phyloP scores from a whole-genome alignment of 208 protist genomes.

The Acanthamoeba triangularis region DNA sequence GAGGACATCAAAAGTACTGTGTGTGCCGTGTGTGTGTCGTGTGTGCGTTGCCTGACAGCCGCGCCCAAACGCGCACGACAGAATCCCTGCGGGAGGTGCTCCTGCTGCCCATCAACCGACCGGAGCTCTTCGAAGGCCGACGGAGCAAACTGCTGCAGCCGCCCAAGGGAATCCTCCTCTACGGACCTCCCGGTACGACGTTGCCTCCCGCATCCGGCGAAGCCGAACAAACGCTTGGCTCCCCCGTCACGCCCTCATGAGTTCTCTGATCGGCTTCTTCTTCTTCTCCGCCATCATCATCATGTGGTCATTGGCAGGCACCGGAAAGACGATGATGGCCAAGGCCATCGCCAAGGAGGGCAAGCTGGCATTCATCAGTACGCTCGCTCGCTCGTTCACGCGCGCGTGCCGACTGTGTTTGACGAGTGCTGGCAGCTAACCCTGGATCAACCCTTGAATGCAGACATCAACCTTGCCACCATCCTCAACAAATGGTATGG shows the following conservation, averaged over 20 bases:
- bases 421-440: too few relatives aligned
- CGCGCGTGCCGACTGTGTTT: too few relatives aligned
- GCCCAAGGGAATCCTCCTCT: constrained; percentile 71
- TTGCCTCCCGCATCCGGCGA: too few relatives aligned
- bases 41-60: background rate
- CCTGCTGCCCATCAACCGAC: constrained; percentile 46
- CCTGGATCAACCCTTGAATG: background rate
- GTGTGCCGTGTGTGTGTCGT: background rate
- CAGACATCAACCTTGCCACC: constrained; percentile 49
- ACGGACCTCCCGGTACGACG: constrained; percentile 43
- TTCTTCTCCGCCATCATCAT: background rate
- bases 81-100: constrained; percentile 57
- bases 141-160: constrained; percentile 21
- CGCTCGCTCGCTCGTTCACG: too few relatives aligned
- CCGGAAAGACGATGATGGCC: constrained; percentile 74
- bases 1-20: constrained; percentile 51
- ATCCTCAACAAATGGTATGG: constrained; percentile 69
- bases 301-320: background rate
- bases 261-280: background rate
- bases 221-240: too few relatives aligned
- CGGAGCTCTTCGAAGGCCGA: constrained; percentile 46
- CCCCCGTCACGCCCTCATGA: too few relatives aligned
- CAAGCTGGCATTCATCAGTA: constrained; percentile 70
- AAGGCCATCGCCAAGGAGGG: constrained; percentile 74
- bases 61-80: background rate